phyloP scores from a whole-genome alignment of 2,329 filamentous ascomycete species.

The Trichoderma sp. region DNA sequence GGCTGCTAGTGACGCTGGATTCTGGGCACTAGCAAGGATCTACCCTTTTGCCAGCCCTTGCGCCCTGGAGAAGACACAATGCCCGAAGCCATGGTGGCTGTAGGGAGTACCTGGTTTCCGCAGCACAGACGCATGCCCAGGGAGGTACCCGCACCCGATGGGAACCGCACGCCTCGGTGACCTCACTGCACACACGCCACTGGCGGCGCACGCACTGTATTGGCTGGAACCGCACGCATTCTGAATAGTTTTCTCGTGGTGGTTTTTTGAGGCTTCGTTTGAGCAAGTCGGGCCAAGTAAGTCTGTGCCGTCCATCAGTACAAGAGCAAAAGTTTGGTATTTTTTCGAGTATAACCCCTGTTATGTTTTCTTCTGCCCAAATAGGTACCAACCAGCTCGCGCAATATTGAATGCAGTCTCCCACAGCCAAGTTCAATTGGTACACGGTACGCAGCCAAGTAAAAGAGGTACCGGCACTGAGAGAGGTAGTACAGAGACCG shows the following conservation, averaged over 20 bases:
- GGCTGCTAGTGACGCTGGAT: neutral
- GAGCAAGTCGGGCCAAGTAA: neutral
- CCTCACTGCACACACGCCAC: neutral
- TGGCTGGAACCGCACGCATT: neutral
- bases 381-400: neutral
- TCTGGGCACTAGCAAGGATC: constrained; percentile 2
- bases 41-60: neutral
- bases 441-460: too few relatives aligned
- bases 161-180: neutral
- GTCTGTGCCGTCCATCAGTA: neutral
- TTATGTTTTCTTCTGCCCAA: too few relatives aligned
- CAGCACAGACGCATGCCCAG: neutral
- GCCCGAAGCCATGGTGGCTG: neutral
- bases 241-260: neutral
- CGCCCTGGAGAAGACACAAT: neutral
- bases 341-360: too few relatives aligned
- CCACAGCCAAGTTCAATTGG: too few relatives aligned
- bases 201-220: constrained; percentile 2
- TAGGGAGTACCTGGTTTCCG: constrained; percentile 6
- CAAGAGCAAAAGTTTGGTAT: neutral
- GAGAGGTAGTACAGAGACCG: neutral
- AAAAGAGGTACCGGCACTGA: neutral
- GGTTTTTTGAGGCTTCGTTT: neutral
- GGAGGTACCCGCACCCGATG: neutral
- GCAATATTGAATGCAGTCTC: too few relatives aligned